These are phyloP conservation scores for Volvox carteri DNA, from an alignment of 163 green algal genomes.

Conservation along the genomic window DNA sequence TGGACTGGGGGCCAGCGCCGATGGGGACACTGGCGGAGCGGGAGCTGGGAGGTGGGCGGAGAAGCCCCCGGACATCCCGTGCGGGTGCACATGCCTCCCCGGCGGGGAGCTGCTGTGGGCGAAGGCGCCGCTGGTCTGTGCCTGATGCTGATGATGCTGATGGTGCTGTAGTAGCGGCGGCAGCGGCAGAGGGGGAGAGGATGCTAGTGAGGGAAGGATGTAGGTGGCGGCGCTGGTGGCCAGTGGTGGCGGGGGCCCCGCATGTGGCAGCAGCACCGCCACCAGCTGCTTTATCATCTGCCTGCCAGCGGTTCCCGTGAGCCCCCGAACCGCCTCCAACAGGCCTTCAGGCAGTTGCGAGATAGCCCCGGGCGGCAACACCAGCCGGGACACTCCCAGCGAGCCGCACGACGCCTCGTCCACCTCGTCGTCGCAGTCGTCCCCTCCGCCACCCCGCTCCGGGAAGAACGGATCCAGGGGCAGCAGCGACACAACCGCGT, in stretches of 20 bases:
- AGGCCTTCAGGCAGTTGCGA: constrained; percentile 28
- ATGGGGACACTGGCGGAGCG: neutral
- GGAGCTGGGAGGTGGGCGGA: neutral
- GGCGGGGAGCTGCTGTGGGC: neutral
- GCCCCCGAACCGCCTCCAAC: constrained; percentile 25
- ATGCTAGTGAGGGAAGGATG: no score
- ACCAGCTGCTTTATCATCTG: constrained; percentile 58
- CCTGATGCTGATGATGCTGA: no score
- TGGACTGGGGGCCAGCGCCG: neutral
- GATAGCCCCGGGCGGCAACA: neutral
- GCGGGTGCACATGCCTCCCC: neutral
- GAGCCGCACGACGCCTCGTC: constrained; percentile 29
- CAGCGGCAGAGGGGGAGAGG: neutral
- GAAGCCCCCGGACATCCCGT: neutral
- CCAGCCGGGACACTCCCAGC: constrained; percentile 7
- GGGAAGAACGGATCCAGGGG: constrained; percentile 46
- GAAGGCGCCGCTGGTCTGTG: neutral
- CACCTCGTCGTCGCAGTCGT: constrained; percentile 36
- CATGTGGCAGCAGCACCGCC: constrained; percentile 10
- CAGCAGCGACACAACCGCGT: constrained; percentile 36
- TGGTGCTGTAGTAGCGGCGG: neutral
- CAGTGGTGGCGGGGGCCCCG: neutral
- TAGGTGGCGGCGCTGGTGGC: neutral
- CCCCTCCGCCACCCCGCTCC: neutral
- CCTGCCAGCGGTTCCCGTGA: constrained; percentile 15